These are phyloP conservation scores for Lipomyces kockii DNA, from an alignment of 805 yeast genomes.

Conservation along the genomic window DNA sequence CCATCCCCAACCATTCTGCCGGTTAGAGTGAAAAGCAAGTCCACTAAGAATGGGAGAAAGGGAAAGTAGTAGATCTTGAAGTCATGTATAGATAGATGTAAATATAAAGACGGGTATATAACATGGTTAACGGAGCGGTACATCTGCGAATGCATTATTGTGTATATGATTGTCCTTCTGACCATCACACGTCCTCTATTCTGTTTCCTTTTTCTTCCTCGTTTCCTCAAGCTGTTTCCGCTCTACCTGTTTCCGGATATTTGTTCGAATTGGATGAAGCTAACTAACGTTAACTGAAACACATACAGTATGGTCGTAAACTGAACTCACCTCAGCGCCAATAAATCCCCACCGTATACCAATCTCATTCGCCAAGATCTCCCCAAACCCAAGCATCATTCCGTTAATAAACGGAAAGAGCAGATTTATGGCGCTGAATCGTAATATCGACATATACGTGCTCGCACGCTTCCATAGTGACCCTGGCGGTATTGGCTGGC, in stretches of 20 bases:
- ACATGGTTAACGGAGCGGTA: not conserved
- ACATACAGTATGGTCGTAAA: not conserved
- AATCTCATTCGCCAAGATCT: slow-evolving; percentile 88
- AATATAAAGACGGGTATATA: not conserved
- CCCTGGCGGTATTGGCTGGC: not conserved
- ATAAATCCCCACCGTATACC: slow-evolving; percentile 80
- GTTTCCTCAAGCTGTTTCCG: slow-evolving; percentile 8
- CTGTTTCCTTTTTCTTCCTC: not conserved
- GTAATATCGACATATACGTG: slow-evolving; percentile 7
- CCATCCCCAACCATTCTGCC: not conserved
- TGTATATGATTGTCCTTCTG: too few relatives aligned
- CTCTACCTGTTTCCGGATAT: slow-evolving; percentile 21
- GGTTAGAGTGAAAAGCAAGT: not conserved
- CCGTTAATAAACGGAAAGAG: slow-evolving; percentile 90
- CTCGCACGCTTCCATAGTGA: not conserved
- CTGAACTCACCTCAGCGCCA: slow-evolving; percentile 62
- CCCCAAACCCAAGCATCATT: slow-evolving; percentile 95
- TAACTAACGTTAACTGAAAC: not conserved
- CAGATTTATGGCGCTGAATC: slow-evolving; percentile 61
- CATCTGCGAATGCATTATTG: not conserved
- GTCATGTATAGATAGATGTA: not conserved
- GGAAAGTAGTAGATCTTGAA: not conserved
- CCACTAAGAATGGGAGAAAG: not conserved
- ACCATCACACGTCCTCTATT: not conserved
- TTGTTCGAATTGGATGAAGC: slow-evolving; percentile 24